Conservation (phyloP, 2,329 filamentous ascomycete species). For the Nemania sp. region DNA sequence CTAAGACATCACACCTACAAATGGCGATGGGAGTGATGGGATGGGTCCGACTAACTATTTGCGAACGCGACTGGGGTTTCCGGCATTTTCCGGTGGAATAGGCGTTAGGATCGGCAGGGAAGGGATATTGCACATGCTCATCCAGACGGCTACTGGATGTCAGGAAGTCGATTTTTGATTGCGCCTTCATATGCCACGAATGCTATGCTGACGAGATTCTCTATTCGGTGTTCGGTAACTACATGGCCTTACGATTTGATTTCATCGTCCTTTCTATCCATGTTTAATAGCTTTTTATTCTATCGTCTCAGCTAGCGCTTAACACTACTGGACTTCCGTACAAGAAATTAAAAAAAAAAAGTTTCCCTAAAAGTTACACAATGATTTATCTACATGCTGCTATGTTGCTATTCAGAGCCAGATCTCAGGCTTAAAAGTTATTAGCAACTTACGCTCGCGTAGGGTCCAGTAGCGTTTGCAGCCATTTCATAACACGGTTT, state of each 20-base stretch:
- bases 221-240: conserved; percentile 3
- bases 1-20: conserved; percentile 6
- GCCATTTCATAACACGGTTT: not conserved
- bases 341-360: conserved; percentile 2
- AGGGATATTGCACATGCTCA: conserved; percentile 7
- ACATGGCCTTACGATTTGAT: conserved; percentile 21
- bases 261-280: conserved; percentile 16
- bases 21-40: not conserved
- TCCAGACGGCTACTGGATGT: conserved; percentile 8
- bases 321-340: conserved; percentile 2
- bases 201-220: conserved; percentile 4
- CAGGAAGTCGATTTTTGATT: not conserved
- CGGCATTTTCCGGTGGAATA: conserved; percentile 25
- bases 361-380: not conserved
- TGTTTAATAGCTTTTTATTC: conserved; percentile 23
- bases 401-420: not conserved
- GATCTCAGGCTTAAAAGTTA: not conserved
- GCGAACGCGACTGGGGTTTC: not conserved
- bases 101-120: conserved; percentile 20
- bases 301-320: not conserved
- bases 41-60: not conserved
- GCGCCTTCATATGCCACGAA: not conserved
- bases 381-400: not conserved
- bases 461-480: not conserved
- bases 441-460: not conserved